Evolutionary conservation across 148 eudicot species (phyloP), one percentile per base, ranked within the genome.

Genomic region (Arctostaphylos glauca): DNA sequence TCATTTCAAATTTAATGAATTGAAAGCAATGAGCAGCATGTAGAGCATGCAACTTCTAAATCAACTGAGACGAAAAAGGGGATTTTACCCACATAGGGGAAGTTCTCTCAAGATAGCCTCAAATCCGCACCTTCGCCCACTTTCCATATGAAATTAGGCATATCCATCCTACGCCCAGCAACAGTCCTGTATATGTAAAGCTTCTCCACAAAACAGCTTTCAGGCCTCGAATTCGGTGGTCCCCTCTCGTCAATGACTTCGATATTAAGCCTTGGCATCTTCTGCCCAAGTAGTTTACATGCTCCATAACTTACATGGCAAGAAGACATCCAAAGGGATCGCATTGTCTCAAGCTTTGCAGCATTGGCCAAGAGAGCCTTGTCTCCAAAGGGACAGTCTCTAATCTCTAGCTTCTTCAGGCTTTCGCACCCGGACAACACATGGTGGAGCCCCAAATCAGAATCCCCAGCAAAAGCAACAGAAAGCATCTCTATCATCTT

Each of bases 251-350:
- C 93, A 64, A 94, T 94, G 3, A 94, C 98, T 87, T 96, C 99
- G 3, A 96, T 95, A 68, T 94, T 94, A 78, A 96, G 89, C 88
- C 93, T 85, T 21, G 95, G 94, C 91, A 93, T 87, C 92, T 88
- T 94, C 90, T 84, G 89, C 55, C 92, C 92, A 38, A 96, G 97
- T 76, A 89, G 84, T 84, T 89, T 93, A 88, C 99, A 93, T 10
- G 92, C 98, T 81, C 91, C 91, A 77, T 84, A 92, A 86, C 93
- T 96, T 74, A 96, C 94, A 1, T 80, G 89, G 89, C 99, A 96
- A 59, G 95, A 86, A 74, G 99, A 96, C 99, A 96, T 96, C 99
- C 99, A 96, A 96, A 96, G 98, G 98, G 99, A 96, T 91, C 98
- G 98, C 99, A 96, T 91, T 90, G 95, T 92, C 95, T 93, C 95